phyloP scores from a whole-genome alignment of 2,329 filamentous ascomycete species.

The Clarireedia monteithiana region DNA sequence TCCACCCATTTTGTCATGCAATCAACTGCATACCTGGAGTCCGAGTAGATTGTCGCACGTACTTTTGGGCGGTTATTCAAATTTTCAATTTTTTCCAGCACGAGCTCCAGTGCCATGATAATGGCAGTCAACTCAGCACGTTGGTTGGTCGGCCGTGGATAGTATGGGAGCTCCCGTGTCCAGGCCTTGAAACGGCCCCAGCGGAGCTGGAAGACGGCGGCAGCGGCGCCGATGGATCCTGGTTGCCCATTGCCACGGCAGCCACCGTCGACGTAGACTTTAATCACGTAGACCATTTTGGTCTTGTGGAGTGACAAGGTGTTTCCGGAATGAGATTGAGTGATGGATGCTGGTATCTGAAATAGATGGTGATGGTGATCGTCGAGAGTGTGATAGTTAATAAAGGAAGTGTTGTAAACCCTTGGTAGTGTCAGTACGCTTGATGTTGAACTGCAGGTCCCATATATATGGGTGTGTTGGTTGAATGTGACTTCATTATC shows the following conservation, averaged over 20 bases:
- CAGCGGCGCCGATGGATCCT: constrained; percentile 27
- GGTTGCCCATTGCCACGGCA: constrained; percentile 28
- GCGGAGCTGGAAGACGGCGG: constrained; percentile 20
- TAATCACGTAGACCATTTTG: constrained; percentile 5
- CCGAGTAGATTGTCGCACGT: constrained; percentile 28
- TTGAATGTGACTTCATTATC: no score
- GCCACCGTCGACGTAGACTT: constrained; percentile 31
- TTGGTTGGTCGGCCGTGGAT: constrained; percentile 28
- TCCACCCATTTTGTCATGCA: constrained; percentile 30
- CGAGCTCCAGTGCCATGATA: constrained; percentile 41
- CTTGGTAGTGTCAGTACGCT: no score
- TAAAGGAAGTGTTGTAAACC: no score
- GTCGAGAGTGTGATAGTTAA: no score
- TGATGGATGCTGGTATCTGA: no score
- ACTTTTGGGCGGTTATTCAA: constrained; percentile 18
- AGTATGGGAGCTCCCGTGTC: constrained; percentile 1
- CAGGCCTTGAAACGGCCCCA: neutral
- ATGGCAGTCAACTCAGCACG: constrained; percentile 32
- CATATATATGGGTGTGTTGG: no score
- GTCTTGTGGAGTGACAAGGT: no score
- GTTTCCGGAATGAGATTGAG: no score
- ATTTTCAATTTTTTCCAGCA: constrained; percentile 28
- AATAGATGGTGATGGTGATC: no score
- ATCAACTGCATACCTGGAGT: constrained; percentile 31
- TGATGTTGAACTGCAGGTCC: no score